Evolutionary conservation across 768 basidiomycete genomes (phyloP).

Genomic region (Cyathus striatus): DNA sequence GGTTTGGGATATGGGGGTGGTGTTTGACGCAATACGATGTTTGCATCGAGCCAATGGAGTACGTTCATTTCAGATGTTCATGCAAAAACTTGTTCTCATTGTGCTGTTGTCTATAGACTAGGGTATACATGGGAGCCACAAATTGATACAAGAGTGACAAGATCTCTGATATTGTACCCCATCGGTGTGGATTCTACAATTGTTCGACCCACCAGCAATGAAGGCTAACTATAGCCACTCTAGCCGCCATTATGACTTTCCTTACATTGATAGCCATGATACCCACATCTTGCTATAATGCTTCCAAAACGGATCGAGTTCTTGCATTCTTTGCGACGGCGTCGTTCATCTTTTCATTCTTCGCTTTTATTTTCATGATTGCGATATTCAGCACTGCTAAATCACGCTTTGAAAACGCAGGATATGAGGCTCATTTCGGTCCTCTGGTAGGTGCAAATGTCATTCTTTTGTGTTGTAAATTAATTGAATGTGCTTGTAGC

Average conservation of each 20-base stretch:
- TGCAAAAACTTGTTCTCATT: neutral
- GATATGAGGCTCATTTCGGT: slow-evolving; percentile 27
- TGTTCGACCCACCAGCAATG: neutral
- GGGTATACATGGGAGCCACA: slow-evolving; percentile 34
- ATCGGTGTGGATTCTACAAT: slow-evolving; percentile 16
- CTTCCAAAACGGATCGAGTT: slow-evolving; percentile 17
- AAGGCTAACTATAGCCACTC: neutral
- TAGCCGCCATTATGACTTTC: slow-evolving; percentile 24
- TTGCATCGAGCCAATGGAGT: slow-evolving; percentile 24
- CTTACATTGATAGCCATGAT: slow-evolving; percentile 22
- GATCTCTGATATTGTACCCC: slow-evolving; percentile 29
- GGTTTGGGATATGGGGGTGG: slow-evolving; percentile 39
- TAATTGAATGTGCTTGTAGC: slow-evolving; percentile 13
- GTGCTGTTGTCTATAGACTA: slow-evolving; percentile 15
- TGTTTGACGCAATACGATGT: slow-evolving; percentile 26
- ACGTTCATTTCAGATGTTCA: neutral
- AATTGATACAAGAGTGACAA: slow-evolving; percentile 25
- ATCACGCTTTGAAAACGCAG: slow-evolving; percentile 22
- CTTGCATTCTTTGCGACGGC: slow-evolving; percentile 20
- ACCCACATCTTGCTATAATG: slow-evolving; percentile 16
- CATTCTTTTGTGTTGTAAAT: neutral
- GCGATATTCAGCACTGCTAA: slow-evolving; percentile 27
- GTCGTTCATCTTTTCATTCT: slow-evolving; percentile 20
- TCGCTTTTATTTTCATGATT: slow-evolving; percentile 33
- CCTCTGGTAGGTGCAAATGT: slow-evolving; percentile 25